Evolutionary conservation across 2,329 filamentous ascomycete genomes (phyloP).

Genomic region (Diaporthe sp.): DNA sequence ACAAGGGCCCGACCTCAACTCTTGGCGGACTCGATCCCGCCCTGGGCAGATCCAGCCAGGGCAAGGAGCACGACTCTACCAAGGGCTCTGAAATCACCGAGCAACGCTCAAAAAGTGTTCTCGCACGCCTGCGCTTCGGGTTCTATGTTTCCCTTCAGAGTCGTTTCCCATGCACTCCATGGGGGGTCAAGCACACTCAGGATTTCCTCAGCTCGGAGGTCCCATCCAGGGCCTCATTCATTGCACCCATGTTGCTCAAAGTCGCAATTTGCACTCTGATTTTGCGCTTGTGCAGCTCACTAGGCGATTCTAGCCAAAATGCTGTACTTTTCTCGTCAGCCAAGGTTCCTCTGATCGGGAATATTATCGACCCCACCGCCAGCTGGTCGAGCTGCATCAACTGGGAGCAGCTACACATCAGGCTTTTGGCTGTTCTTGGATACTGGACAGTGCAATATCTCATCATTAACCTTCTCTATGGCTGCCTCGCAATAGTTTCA

Average conservation of each 20-base stretch:
- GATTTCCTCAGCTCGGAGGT: neutral
- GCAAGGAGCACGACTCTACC: neutral
- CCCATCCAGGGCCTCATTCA: neutral
- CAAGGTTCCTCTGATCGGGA: neutral
- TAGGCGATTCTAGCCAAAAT: neutral
- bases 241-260: neutral
- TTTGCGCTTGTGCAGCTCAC: neutral
- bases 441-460: neutral
- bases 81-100: neutral
- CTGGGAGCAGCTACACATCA: neutral
- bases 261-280: neutral
- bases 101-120: neutral
- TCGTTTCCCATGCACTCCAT: slow-evolving; percentile 2
- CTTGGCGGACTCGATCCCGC: slow-evolving; percentile 9
- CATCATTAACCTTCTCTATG: neutral
- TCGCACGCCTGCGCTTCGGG: neutral
- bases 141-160: neutral
- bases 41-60: too few relatives aligned
- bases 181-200: neutral
- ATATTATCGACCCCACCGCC: neutral
- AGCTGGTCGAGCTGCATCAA: neutral
- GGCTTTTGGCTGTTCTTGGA: neutral
- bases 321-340: neutral
- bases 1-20: slow-evolving; percentile 1
- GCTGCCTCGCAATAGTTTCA: neutral